Evolutionary conservation across 257 asterid genomes (phyloP), one percentile per base, ranked within the genome.

Genomic region (Solanum appendiculatum): DNA sequence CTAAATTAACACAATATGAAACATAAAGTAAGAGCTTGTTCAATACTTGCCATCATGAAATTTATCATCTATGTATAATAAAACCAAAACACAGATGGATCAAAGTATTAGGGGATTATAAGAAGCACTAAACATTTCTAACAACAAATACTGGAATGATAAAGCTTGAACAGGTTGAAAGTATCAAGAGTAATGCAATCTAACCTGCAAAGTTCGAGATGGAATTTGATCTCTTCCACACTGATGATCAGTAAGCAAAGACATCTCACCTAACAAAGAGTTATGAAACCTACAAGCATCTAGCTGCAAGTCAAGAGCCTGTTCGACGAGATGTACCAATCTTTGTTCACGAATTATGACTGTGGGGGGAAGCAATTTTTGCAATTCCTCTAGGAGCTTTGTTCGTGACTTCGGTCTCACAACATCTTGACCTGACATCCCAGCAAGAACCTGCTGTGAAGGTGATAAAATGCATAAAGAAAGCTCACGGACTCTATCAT

Each of bases 221-320:
- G 98, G 98, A 90, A 95, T 93, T 29, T 93, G 91, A 80, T 93
- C 95, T 82, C 91, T 93, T 84, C 98, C 96, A 88, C 98, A 95
- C 86, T 91, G 93, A 88, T 95, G 98, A 90, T 95, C 97, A 36
- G 92, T 81, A 40, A 93, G 91, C 91, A 95, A 89, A 54, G 98
- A 95, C 97, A 94, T 93, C 86, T 93, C 91, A 87, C 88, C 92
- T 25, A 87, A 88, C 23, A 85, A 82, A n/a, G 96, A 91, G 90
- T 95, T 95, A 92, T 95, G 98, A 91, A 91, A 94, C 91, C 91
- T 92, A 82, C 98, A 95, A 84, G 93, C 90, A 86, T 91, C 94
- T 88, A 89, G 91, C 88, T 95, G 98, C 89, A 93, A 88, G 87
- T 91, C 94, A 84, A 95, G 96, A 84, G 98, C 98, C 89, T 95